phyloP scores from a whole-genome alignment of 2,329 filamentous ascomycete genomes.

The Pseudonectria foliicola region DNA sequence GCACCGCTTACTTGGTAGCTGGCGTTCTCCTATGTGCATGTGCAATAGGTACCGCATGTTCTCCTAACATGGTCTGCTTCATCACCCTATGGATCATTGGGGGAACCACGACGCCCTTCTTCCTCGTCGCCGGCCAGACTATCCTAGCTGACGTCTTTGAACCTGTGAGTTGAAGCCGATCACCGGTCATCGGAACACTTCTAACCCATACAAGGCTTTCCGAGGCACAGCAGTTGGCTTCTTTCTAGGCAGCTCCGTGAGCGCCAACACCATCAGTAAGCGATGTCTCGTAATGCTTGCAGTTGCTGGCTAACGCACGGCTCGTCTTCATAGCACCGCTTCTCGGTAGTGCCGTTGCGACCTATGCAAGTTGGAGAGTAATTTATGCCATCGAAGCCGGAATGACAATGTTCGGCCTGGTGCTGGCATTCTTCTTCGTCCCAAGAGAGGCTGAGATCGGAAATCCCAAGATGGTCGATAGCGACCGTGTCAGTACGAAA shows the following conservation, averaged over 20 bases:
- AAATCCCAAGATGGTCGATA: constrained; percentile 14
- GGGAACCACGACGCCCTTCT: constrained; percentile 19
- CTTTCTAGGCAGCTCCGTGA: constrained; percentile 19
- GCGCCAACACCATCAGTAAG: constrained; percentile 19
- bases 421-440: constrained; percentile 19
- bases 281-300: no score
- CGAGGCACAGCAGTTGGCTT: constrained; percentile 20
- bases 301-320: constrained; percentile 3
- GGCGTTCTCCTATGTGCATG: constrained; percentile 15
- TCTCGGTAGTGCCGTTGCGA: constrained; percentile 21
- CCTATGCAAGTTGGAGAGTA: constrained; percentile 21
- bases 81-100: constrained; percentile 17
- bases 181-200: no score
- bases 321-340: constrained; percentile 10
- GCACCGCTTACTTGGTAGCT: constrained; percentile 18
- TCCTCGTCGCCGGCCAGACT: constrained; percentile 19
- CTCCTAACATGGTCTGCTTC: constrained; percentile 16
- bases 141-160: constrained; percentile 21
- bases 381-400: constrained; percentile 21
- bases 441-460: constrained; percentile 14
- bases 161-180: constrained; percentile 13
- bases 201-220: constrained; percentile 10
- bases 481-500: constrained; percentile 3
- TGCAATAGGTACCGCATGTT: constrained; percentile 15
- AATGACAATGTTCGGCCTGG: constrained; percentile 18